These are phyloP conservation scores for Aegilops tauschii DNA, from an alignment of 176 grass and related monocot species.

Conservation along the genomic window DNA sequence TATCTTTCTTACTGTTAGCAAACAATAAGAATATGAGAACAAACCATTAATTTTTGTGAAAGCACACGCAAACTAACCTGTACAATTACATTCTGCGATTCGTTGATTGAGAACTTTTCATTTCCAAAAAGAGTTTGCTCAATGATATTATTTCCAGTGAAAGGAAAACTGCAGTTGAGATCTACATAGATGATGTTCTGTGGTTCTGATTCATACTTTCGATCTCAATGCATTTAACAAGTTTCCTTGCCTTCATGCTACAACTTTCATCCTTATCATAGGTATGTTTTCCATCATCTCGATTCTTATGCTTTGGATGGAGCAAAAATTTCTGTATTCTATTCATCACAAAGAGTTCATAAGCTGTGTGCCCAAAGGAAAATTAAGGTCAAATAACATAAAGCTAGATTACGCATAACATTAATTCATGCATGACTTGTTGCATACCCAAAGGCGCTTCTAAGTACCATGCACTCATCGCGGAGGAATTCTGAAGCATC, in stretches of 20 bases:
- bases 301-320: constrained; percentile 57
- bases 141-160: not conserved
- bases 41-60: not conserved
- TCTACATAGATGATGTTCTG: constrained; percentile 2
- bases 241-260: constrained; percentile 62
- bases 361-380: constrained; percentile 17
- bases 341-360: constrained; percentile 35
- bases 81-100: not conserved
- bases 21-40: not conserved
- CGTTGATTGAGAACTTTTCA: not conserved
- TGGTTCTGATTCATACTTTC: constrained; percentile 63
- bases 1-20: too few species aligned
- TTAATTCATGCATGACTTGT: not conserved
- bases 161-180: not conserved
- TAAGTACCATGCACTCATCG: constrained; percentile 76
- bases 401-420: not conserved
- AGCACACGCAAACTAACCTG: not conserved
- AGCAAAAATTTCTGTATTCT: constrained; percentile 91
- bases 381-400: not conserved
- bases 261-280: constrained; percentile 71
- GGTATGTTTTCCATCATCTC: constrained; percentile 37
- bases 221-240: constrained; percentile 75
- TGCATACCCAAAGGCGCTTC: constrained; percentile 81
- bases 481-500: constrained; percentile 86
- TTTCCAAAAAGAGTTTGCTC: not conserved